phyloP scores from a whole-genome alignment of 805 yeast species.

The Lachancea meyersii region DNA sequence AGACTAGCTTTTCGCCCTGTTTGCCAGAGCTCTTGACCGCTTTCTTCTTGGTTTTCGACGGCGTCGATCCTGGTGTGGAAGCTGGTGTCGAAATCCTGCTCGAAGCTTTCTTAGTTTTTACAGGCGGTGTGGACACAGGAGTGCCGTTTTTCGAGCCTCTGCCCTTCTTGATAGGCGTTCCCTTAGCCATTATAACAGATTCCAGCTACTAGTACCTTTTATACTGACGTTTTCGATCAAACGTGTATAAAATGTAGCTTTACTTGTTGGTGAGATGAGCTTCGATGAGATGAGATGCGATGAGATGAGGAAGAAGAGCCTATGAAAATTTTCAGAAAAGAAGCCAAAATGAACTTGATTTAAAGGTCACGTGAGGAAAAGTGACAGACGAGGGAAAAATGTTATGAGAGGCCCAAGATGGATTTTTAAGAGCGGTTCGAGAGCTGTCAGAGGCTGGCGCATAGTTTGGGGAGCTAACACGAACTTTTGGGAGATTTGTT shows the following conservation, averaged over 20 bases:
- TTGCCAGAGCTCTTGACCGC: constrained; percentile 9
- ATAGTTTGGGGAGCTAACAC: no score
- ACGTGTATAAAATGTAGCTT: background rate
- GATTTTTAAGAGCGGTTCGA: no score
- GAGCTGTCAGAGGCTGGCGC: no score
- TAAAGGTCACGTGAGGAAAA: background rate
- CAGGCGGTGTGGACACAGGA: constrained; percentile 13
- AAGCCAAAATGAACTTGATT: background rate
- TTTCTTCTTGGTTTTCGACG: constrained; percentile 16
- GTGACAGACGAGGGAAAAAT: background rate
- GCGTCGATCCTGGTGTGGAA: constrained; percentile 15
- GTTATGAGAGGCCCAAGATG: no score
- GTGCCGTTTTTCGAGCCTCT: constrained; percentile 14
- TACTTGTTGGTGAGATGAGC: background rate
- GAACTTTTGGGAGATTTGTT: no score
- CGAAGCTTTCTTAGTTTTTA: constrained; percentile 10
- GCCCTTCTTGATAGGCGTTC: constrained; percentile 15
- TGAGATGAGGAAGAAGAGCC: constrained; percentile 13
- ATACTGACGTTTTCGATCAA: background rate
- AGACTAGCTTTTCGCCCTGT: background rate
- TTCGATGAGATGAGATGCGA: constrained; percentile 10
- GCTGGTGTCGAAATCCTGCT: constrained; percentile 9
- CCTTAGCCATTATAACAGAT: constrained; percentile 15
- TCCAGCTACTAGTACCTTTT: background rate
- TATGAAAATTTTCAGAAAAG: background rate